A percentile compares a stretch with the other conserved stretches of the same genome.
Conservation (phyloP, 495 filamentous ascomycete species). For the Platismatia glauca region DNA sequence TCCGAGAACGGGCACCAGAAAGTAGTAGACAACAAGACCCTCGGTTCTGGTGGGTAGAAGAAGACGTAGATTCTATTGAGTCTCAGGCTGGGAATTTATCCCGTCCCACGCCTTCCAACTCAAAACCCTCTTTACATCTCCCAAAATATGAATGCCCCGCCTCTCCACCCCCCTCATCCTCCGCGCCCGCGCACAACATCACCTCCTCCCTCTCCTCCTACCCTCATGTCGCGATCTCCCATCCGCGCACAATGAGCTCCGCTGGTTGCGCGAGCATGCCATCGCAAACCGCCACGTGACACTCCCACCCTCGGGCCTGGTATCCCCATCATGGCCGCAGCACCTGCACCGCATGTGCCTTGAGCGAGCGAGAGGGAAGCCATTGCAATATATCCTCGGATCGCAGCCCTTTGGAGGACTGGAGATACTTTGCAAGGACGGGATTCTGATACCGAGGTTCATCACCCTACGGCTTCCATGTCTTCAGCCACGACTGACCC, state of each 20-base stretch:
- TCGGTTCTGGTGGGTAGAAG: too few species aligned
- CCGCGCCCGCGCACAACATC: slow-evolving; percentile 45
- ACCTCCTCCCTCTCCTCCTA: slow-evolving; percentile 58
- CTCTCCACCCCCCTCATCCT: slow-evolving; percentile 51
- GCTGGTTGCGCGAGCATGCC: slow-evolving; percentile 71
- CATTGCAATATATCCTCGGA: slow-evolving; percentile 84
- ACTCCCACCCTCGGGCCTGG: background rate
- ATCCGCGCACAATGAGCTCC: slow-evolving; percentile 68
- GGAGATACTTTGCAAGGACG: slow-evolving; percentile 63
- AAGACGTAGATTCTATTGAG: too few species aligned
- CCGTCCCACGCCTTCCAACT: too few species aligned
- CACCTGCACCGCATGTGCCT: slow-evolving; percentile 44
- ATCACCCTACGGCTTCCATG: background rate
- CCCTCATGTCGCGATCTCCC: slow-evolving; percentile 55
- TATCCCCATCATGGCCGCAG: slow-evolving; percentile 24
- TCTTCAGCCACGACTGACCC: background rate
- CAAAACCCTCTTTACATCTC: too few species aligned
- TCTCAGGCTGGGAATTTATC: too few species aligned
- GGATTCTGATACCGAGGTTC: slow-evolving; percentile 79
- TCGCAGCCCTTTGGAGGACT: slow-evolving; percentile 80
- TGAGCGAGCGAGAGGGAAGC: slow-evolving; percentile 53
- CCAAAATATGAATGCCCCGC: slow-evolving; percentile 64
- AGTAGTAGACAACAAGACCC: too few species aligned
- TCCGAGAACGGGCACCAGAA: too few species aligned
- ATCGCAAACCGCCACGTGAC: slow-evolving; percentile 12